Percentiles rank a stretch among this genome's conserved stretches.
phyloP scores from a whole-genome alignment of 768 basidiomycete species.

The Paxillus ammoniavirescens region DNA sequence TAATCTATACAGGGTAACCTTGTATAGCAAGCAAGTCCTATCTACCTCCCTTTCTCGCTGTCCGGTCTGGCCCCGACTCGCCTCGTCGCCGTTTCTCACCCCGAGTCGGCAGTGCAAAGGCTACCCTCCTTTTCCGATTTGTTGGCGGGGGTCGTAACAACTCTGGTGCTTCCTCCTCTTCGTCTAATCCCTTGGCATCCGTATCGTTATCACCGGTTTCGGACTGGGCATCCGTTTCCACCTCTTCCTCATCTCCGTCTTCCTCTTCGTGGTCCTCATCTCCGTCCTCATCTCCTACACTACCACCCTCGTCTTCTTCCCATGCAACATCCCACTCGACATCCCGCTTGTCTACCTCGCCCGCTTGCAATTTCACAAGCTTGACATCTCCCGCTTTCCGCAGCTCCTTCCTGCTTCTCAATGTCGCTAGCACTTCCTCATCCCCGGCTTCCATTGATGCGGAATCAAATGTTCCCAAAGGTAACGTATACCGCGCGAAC shows the following conservation, averaged over 20 bases:
- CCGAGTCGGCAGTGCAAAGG: constrained; percentile 38
- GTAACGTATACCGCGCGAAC: constrained; percentile 69
- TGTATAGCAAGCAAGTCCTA: background rate
- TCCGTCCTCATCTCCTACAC: constrained; percentile 30
- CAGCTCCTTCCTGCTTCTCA: constrained; percentile 64
- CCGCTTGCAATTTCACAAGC: constrained; percentile 52
- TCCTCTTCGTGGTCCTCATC: constrained; percentile 40
- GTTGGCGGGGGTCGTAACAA: constrained; percentile 35
- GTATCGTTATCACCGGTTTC: constrained; percentile 25
- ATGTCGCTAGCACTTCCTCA: constrained; percentile 44
- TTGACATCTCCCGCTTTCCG: constrained; percentile 50
- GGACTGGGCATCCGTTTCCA: constrained; percentile 35
- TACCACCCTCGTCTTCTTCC: constrained; percentile 29
- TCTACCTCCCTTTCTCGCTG: background rate
- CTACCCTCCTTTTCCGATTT: constrained; percentile 47
- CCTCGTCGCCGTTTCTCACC: constrained; percentile 10
- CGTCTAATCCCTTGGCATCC: constrained; percentile 40
- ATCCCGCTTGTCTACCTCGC: constrained; percentile 39
- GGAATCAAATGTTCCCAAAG: constrained; percentile 31
- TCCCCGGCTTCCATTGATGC: constrained; percentile 35
- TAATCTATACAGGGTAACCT: background rate
- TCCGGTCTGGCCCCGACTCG: background rate
- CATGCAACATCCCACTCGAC: constrained; percentile 40
- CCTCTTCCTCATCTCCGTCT: constrained; percentile 33
- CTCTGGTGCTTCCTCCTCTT: constrained; percentile 43